Base-by-base conservation (phyloP, 106 monocot genomes). In the Phalaenopsis equestris region DNA sequence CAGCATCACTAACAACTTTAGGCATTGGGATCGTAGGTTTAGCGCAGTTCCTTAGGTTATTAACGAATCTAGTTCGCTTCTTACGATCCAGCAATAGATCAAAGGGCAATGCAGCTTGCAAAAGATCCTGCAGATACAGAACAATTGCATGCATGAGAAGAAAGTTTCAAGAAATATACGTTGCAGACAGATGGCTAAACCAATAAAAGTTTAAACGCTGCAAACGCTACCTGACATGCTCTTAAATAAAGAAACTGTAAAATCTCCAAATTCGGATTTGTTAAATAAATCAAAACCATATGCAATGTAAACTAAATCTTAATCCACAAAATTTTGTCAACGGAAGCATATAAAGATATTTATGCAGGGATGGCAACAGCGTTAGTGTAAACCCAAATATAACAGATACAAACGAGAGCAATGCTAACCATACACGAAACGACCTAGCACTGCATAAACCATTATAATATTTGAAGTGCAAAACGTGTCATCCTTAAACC, bases 31-130 rank as follows among this genome's bases (percentile, higher is more conserved):
- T 78, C 72, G 80, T 37, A 70, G 77, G 64, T 15, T 77, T 84
- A 75, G 88, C 79, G 76, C 67, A 79, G 43, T 81, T 86, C 36
- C 73, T 83, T 68, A 88, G 78, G 56, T 84, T 88, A 82, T 86
- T 84, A 75, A 97, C 83, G 81, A 86, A 94, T 56, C 56, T 70
- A 56, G 75, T 82, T 36, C 90, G 88, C 83, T 90, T 97, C 70
- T 83, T 89, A 46, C 96, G 90, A 89, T 97, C 96, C 79, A 87
- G 48, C 83, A 94, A 87, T 41, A 94, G 81, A 92, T 97, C 96
- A 90, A 97, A 97, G 86, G 96, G 96, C 67, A 94, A 79, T 76
- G 94, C 96, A 46, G 92, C 92, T 81, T 89, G 90, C 85, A 97
- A 80, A 75, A 97, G 87, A 81, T 90, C 90, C 96, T 94, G 87